Percentiles rank a stretch among this genome's conserved stretches.
phyloP scores from a whole-genome alignment of 768 basidiomycete species.

The Trametes meyenii region DNA sequence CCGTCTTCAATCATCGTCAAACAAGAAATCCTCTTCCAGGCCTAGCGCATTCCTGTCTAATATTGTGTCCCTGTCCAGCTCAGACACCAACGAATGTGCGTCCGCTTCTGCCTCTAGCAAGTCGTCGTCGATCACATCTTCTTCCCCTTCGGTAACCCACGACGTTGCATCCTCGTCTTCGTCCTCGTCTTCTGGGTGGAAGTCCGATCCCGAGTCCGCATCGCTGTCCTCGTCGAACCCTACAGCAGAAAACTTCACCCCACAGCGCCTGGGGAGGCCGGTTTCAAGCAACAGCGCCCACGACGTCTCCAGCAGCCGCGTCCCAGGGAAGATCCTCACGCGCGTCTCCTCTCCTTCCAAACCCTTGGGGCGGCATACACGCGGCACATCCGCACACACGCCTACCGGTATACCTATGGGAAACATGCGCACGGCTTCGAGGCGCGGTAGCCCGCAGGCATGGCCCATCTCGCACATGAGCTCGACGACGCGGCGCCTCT shows the following conservation, averaged over 20 bases:
- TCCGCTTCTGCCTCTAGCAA: neutral
- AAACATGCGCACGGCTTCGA: neutral
- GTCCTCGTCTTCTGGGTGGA: neutral
- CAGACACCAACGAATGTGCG: neutral
- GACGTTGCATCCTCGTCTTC: neutral
- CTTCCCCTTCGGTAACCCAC: neutral
- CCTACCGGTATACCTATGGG: neutral
- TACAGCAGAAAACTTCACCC: neutral
- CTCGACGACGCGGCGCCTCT: neutral
- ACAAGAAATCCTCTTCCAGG: neutral
- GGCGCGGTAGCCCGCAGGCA: neutral
- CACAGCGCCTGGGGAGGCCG: too few relatives aligned
- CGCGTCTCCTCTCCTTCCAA: neutral
- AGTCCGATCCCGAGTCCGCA: neutral
- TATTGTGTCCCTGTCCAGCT: neutral
- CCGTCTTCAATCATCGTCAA: neutral
- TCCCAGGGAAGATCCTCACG: neutral
- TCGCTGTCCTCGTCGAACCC: neutral
- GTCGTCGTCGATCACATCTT: neutral
- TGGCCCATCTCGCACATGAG: slow-evolving; percentile 5
- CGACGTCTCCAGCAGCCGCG: neutral
- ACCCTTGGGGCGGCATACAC: neutral
- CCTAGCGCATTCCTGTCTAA: neutral
- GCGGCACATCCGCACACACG: neutral
- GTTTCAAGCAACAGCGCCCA: neutral